Percentiles rank a stretch among this genome's conserved stretches.
phyloP scores from a whole-genome alignment of 129 eudicot genomes.

The Flaveria linearis region DNA sequence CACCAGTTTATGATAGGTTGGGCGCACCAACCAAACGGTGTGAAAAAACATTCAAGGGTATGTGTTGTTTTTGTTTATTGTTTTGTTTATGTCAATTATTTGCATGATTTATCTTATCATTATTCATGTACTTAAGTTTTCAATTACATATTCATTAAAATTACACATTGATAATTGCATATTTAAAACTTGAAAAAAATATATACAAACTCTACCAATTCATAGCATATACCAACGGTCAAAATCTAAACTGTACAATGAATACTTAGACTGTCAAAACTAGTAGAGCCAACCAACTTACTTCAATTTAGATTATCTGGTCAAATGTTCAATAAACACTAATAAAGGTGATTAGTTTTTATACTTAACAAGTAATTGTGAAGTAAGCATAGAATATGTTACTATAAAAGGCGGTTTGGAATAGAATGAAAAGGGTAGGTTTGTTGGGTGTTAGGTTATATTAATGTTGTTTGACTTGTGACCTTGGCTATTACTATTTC shows the following conservation, averaged over 20 bases:
- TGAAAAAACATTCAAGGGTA: too few relatives aligned
- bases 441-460: constrained; percentile 30
- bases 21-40: too few relatives aligned
- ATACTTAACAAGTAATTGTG: constrained; percentile 6
- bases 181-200: neutral
- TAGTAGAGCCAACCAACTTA: neutral
- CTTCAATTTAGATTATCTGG: neutral
- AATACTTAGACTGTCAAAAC: neutral
- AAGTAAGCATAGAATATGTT: constrained; percentile 6
- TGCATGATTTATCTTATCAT: neutral
- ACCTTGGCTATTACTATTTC: constrained; percentile 54
- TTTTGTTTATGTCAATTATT: too few relatives aligned
- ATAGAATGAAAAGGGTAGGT: constrained; percentile 12
- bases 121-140: too few relatives aligned
- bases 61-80: too few relatives aligned
- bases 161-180: neutral
- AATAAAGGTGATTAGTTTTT: neutral
- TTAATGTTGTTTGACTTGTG: constrained; percentile 41
- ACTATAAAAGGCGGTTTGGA: neutral
- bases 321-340: neutral
- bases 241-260: too few relatives aligned
- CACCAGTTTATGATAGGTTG: too few relatives aligned
- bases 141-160: too few relatives aligned
- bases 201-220: neutral
- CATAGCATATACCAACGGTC: neutral